Evolutionary conservation across 306 rosid genomes (phyloP).

Genomic region (Dicorynia guianensis): DNA sequence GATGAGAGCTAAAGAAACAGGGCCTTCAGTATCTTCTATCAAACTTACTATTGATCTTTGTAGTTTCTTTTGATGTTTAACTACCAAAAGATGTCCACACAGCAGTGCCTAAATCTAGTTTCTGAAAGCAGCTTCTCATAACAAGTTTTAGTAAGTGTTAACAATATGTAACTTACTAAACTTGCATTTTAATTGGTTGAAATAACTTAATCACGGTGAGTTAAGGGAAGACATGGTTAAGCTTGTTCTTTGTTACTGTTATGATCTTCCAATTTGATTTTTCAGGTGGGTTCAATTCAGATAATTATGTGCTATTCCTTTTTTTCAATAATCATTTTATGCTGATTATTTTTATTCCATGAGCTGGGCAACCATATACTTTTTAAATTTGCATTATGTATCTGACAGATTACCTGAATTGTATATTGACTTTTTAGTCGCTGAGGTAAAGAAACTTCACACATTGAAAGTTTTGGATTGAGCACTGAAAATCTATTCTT

Average conservation of each 20-base stretch:
- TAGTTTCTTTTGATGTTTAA: slow-evolving; percentile 11
- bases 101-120: not conserved
- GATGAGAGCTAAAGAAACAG: not conserved
- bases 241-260: slow-evolving; percentile 24
- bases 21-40: slow-evolving; percentile 12
- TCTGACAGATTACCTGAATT: slow-evolving; percentile 10
- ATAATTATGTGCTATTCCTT: slow-evolving; percentile 35
- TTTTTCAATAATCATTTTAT: not conserved
- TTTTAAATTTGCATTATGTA: slow-evolving; percentile 30
- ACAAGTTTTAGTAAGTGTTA: not conserved
- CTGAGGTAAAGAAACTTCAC: slow-evolving; percentile 1
- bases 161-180: not conserved
- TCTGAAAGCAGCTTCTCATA: not conserved
- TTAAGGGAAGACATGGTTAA: not conserved
- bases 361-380: slow-evolving; percentile 2
- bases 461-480: slow-evolving; percentile 25
- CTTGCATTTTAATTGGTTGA: not conserved
- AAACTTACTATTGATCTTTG: not conserved
- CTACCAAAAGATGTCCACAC: not conserved
- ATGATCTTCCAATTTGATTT: slow-evolving; percentile 6
- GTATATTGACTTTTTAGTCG: not conserved
- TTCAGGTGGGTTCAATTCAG: not conserved
- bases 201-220: slow-evolving; percentile 11
- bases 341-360: slow-evolving; percentile 27
- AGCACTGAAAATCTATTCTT: slow-evolving; percentile 3